A percentile compares a stretch with the other conserved stretches of the same genome.
Conservation (phyloP, 2,329 filamentous ascomycete genomes). For the Xylariales sp. region DNA sequence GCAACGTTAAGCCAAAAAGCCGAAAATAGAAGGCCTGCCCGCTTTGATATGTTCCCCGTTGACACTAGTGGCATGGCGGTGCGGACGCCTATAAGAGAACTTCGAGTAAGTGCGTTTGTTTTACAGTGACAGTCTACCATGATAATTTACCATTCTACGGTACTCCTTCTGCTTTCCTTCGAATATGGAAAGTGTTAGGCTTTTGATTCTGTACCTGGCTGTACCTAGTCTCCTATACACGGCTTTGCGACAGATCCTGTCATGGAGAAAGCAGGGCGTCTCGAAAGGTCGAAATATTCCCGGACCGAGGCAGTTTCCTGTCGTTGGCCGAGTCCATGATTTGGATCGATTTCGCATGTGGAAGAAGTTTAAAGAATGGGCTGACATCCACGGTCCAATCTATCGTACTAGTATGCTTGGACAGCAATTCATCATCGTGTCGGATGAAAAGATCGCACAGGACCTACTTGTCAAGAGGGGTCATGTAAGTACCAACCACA, state of each 20-base stretch:
- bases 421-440: constrained; percentile 34
- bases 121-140: too few species aligned
- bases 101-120: too few species aligned
- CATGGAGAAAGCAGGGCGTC: constrained; percentile 26
- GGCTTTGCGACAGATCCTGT: constrained; percentile 32
- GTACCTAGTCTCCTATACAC: constrained; percentile 40
- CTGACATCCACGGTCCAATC: constrained; percentile 24
- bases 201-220: constrained; percentile 40
- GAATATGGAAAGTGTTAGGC: constrained; percentile 36
- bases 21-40: too few species aligned
- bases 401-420: constrained; percentile 28
- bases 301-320: constrained; percentile 41
- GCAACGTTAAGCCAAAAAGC: too few species aligned
- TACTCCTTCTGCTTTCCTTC: too few species aligned
- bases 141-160: too few species aligned
- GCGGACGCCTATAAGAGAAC: too few species aligned
- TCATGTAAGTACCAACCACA: too few species aligned
- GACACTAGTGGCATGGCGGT: too few species aligned
- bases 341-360: constrained; percentile 41
- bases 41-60: too few species aligned
- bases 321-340: constrained; percentile 45
- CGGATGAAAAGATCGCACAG: constrained; percentile 42
- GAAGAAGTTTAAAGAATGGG: constrained; percentile 41
- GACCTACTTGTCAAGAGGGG: constrained; percentile 45
- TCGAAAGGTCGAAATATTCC: constrained; percentile 32